Conservation (phyloP, 495 filamentous ascomycete species). For the Penicillium fimorum region DNA sequence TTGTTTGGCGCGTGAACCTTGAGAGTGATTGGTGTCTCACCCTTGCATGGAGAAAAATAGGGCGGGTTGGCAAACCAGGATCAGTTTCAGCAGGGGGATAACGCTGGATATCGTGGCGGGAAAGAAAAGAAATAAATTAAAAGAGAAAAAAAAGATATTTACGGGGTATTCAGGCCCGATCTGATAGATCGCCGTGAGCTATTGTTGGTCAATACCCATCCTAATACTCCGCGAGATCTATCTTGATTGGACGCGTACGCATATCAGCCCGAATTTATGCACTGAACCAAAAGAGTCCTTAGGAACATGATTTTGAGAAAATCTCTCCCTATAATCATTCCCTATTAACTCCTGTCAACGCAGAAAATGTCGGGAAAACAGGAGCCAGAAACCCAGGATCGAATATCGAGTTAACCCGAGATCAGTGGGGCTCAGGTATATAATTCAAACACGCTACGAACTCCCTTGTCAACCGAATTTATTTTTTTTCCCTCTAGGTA, state of each 20-base stretch:
- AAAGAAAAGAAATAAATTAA: slow-evolving; percentile 4
- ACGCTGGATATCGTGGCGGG: slow-evolving; percentile 16
- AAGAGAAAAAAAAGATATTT: slow-evolving; percentile 1
- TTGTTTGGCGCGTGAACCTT: neutral
- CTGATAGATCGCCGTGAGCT: slow-evolving; percentile 40
- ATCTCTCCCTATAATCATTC: neutral
- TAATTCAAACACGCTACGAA: slow-evolving; percentile 36
- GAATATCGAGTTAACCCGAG: slow-evolving; percentile 24
- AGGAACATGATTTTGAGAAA: no score
- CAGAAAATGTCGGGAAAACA: no score
- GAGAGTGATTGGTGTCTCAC: slow-evolving; percentile 19
- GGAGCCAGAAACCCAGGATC: no score
- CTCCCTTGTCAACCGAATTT: slow-evolving; percentile 1
- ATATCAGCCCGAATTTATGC: neutral
- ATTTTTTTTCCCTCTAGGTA: no score
- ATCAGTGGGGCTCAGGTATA: slow-evolving; percentile 16
- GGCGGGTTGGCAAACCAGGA: slow-evolving; percentile 5
- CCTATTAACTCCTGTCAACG: no score
- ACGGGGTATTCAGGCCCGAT: neutral
- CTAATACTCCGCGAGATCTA: slow-evolving; percentile 14
- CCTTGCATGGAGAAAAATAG: slow-evolving; percentile 22
- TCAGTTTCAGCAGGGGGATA: slow-evolving; percentile 23
- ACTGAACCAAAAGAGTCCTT: no score
- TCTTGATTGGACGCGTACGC: neutral
- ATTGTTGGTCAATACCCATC: slow-evolving; percentile 31